Base-by-base conservation (phyloP, 116 monocot species). In the Posidonia oceanica region DNA sequence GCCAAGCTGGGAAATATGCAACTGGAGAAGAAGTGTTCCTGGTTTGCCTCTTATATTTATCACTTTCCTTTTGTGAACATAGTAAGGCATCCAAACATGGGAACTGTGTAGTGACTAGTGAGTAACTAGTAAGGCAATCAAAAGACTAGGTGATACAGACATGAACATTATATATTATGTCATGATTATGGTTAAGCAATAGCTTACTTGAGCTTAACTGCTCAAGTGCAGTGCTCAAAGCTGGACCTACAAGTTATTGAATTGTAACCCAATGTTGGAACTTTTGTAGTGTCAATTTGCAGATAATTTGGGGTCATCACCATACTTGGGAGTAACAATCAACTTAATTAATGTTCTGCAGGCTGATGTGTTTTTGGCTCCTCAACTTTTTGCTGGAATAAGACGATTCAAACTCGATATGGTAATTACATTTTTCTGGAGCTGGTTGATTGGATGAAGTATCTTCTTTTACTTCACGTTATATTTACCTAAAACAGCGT, bases 291-390 rank as follows among this genome's bases (percentile, higher is more conserved):
- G 29, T 29, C 29, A 29, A 29, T 29, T 29, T 29, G 29, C 29
- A 29, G 29, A 29, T 29, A 29, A 29, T 29, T 29, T 29, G 29
- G 29, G 29, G 29, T 29, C 29, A 29, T 29, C 29, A 29, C 29
- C 29, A 29, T 29, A 29, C 29, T 29, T 29, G 29, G 29, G n/a
- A 29, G 1, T 29, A 29, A 29, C 48, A 4, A 48, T 48, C 8
- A 48, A 48, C 11, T 48, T 48, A 48, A 48, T 5, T 48, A 48
- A 48, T 12, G 5, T 22, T 67, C 23, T 40, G 20, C 63, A 92
- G 92, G 92, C 82, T 71, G 92, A 92, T 75, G 54, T 83, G 13
- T 92, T 83, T 71, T 77, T 92, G 69, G 92, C 85, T 36, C 92
- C 92, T 10, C 92, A 92, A 67, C 80, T 88, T 16, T 69, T 69